Evolutionary conservation across 202 grass and related monocot species (phyloP).

Genomic region (Bolboschoenoplectus hybrid): DNA sequence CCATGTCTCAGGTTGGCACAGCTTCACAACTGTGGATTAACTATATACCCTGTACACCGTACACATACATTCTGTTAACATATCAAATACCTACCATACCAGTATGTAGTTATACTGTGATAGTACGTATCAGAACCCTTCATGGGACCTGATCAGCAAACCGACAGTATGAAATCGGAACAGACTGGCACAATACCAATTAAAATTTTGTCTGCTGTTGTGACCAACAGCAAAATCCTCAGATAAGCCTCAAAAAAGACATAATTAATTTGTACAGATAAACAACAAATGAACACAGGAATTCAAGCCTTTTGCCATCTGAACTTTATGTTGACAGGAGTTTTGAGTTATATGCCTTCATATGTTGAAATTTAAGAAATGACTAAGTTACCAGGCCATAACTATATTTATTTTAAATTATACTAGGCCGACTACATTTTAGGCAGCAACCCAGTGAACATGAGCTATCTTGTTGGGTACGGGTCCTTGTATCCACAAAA

Average conservation of each 20-base stretch:
- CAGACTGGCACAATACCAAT: not conserved
- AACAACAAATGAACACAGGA: not conserved
- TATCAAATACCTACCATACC: not conserved
- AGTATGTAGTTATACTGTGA: not conserved
- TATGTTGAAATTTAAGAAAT: not conserved
- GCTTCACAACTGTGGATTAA: not conserved
- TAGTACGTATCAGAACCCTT: not conserved
- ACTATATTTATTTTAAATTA: not conserved
- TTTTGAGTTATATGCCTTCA: not conserved
- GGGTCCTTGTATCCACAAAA: conserved; percentile 53
- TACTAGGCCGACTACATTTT: conserved; percentile 64
- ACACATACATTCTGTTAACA: not conserved
- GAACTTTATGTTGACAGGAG: not conserved
- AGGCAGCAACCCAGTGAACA: conserved; percentile 72
- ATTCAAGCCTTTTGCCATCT: not conserved
- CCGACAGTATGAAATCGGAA: not conserved
- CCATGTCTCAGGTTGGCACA: conserved; percentile 58
- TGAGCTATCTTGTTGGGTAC: conserved; percentile 81
- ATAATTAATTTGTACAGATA: not conserved
- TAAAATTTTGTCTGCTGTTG: not conserved
- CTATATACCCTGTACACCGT: not conserved
- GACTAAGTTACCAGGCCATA: not conserved
- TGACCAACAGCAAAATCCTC: not conserved
- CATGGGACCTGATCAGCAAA: not conserved
- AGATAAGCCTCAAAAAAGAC: not conserved